Conservation (phyloP, 2,329 filamentous ascomycete genomes). For the Penicillium sp. region DNA sequence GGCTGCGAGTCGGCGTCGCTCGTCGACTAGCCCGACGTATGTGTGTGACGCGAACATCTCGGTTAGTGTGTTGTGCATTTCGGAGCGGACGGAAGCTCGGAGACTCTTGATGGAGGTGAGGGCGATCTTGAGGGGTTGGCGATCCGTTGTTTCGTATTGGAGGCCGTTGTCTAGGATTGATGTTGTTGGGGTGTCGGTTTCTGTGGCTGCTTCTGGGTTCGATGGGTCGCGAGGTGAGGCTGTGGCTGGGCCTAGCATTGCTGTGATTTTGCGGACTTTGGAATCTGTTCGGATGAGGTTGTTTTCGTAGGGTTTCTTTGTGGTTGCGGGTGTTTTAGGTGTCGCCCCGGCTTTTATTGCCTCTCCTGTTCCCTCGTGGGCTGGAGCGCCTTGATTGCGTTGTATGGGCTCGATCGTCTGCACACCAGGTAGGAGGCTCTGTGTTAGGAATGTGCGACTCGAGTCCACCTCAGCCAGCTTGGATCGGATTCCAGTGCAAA, state of each 20-base stretch:
- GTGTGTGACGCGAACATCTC: conserved; percentile 85
- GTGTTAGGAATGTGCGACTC: conserved; percentile 90
- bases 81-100: conserved; percentile 73
- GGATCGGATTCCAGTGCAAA: conserved; percentile 75
- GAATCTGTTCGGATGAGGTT: conserved; percentile 88
- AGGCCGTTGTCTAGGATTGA: conserved; percentile 48
- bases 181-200: conserved; percentile 32
- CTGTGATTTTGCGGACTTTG: conserved; percentile 88
- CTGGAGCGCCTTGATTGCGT: conserved; percentile 20
- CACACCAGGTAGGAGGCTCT: conserved; percentile 75
- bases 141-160: conserved; percentile 70
- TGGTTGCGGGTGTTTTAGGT: conserved; percentile 35
- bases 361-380: conserved; percentile 33
- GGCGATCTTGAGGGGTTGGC: conserved; percentile 66
- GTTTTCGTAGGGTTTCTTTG: conserved; percentile 69
- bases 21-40: conserved; percentile 91
- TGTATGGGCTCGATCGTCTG: conserved; percentile 45
- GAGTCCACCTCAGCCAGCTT: conserved; percentile 85
- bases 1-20: conserved; percentile 79
- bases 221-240: conserved; percentile 18
- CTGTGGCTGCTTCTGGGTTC: conserved; percentile 26
- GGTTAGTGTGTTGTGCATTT: conserved; percentile 79
- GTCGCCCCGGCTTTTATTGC: conserved; percentile 32
- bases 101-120: conserved; percentile 84
- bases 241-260: conserved; percentile 71